phyloP scores from a whole-genome alignment of 306 rosid genomes.

The Citrullus mucosospermus region DNA sequence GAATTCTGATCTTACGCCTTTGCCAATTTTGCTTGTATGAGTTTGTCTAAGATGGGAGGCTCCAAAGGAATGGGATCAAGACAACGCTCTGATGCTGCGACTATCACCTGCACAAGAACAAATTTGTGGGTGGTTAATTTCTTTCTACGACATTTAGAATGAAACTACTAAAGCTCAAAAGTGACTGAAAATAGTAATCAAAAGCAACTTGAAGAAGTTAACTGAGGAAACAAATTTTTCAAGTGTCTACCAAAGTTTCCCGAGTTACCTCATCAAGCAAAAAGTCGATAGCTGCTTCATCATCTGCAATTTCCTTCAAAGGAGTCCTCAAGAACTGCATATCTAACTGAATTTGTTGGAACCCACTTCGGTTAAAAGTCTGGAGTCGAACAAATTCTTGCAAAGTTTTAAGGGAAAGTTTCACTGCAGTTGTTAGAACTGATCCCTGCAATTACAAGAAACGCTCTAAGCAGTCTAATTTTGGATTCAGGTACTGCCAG shows the following conservation, averaged over 20 bases:
- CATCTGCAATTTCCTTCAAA: constrained; percentile 64
- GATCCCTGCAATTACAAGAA: constrained; percentile 52
- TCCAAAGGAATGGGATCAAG: constrained; percentile 81
- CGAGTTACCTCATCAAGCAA: constrained; percentile 76
- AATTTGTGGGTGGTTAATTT: not conserved
- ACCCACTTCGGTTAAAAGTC: constrained; percentile 86
- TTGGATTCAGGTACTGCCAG: constrained; percentile 9
- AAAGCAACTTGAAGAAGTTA: not conserved
- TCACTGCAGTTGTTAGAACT: constrained; percentile 65
- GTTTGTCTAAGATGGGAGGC: constrained; percentile 80
- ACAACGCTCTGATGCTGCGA: constrained; percentile 82
- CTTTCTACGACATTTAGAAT: not conserved
- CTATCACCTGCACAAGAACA: constrained; percentile 53
- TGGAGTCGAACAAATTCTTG: constrained; percentile 85
- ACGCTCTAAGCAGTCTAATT: constrained; percentile 18
- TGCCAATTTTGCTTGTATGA: constrained; percentile 64
- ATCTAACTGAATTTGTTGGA: constrained; percentile 94
- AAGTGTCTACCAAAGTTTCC: not conserved
- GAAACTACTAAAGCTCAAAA: not conserved
- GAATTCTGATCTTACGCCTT: constrained; percentile 40
- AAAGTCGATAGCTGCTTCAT: constrained; percentile 82
- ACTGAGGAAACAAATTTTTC: not conserved
- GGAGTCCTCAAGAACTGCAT: constrained; percentile 72
- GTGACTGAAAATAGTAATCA: not conserved
- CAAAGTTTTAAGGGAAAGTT: constrained; percentile 76